phyloP scores from a whole-genome alignment of 176 grass and related monocot species.

The Oryza meyeriana region DNA sequence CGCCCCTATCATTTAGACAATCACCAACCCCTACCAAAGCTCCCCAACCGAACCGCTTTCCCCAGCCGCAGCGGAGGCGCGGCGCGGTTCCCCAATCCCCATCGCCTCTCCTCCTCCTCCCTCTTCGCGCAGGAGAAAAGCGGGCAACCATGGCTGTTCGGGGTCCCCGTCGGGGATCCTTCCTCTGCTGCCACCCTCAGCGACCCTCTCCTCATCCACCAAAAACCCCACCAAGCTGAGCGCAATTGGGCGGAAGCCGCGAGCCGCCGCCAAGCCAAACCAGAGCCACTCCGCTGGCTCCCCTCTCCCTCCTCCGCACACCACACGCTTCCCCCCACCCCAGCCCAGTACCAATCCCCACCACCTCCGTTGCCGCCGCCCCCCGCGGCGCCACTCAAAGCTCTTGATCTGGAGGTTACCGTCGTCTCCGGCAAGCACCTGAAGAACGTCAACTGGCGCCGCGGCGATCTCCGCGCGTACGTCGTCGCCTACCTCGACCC shows the following conservation, averaged over 20 bases:
- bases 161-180: too few relatives aligned
- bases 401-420: slow-evolving; percentile 76
- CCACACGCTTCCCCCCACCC: slow-evolving; percentile 21
- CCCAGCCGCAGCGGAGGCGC: too few relatives aligned
- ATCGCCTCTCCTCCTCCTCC: too few relatives aligned
- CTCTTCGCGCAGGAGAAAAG: too few relatives aligned
- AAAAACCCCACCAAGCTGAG: neutral
- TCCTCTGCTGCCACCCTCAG: too few relatives aligned
- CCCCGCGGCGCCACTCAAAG: slow-evolving; percentile 27
- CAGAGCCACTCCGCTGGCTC: slow-evolving; percentile 30
- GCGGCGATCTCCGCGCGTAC: slow-evolving; percentile 85
- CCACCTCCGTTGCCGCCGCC: slow-evolving; percentile 23
- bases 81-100: too few relatives aligned
- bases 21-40: too few relatives aligned
- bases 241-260: neutral
- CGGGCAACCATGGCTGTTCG: too few relatives aligned
- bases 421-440: slow-evolving; percentile 86
- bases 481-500: slow-evolving; percentile 80
- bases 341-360: slow-evolving; percentile 44
- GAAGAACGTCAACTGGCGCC: slow-evolving; percentile 98
- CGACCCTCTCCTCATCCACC: too few relatives aligned
- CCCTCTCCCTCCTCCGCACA: slow-evolving; percentile 30
- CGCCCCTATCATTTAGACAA: too few relatives aligned
- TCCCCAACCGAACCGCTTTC: too few relatives aligned
- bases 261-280: neutral